Evolutionary conservation across 2,329 filamentous ascomycete species (phyloP).

Genomic region (Rachicladosporium sp.): DNA sequence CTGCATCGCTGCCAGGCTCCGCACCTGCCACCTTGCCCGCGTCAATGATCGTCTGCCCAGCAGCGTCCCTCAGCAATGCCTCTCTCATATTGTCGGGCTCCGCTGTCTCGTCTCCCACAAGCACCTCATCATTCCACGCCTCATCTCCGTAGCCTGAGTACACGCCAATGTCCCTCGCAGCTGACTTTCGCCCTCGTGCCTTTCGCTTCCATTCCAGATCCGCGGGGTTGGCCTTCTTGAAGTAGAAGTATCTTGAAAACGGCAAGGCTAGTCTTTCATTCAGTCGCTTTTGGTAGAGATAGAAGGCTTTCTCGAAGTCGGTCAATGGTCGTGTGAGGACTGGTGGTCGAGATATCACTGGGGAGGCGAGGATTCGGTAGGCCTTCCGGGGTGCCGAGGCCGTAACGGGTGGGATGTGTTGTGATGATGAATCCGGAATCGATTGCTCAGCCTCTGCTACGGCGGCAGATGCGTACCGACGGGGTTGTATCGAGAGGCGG

Average conservation of each 20-base stretch:
- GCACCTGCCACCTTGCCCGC: slow-evolving; percentile 30
- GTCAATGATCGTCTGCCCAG: slow-evolving; percentile 40
- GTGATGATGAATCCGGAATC: slow-evolving; percentile 17
- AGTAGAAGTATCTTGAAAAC: slow-evolving; percentile 87
- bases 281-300: slow-evolving; percentile 92
- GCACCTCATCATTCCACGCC: slow-evolving; percentile 85
- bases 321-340: slow-evolving; percentile 73
- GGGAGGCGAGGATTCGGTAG: slow-evolving; percentile 44
- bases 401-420: slow-evolving; percentile 23
- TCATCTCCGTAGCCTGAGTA: slow-evolving; percentile 64
- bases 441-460: slow-evolving; percentile 21
- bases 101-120: slow-evolving; percentile 58
- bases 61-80: slow-evolving; percentile 62
- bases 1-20: slow-evolving; percentile 35
- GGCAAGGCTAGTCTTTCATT: slow-evolving; percentile 84
- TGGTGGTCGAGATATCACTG: slow-evolving; percentile 80
- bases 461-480: slow-evolving; percentile 24
- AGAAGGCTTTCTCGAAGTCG: slow-evolving; percentile 83
- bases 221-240: slow-evolving; percentile 74
- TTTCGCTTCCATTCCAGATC: slow-evolving; percentile 87
- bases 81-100: slow-evolving; percentile 54
- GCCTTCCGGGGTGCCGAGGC: slow-evolving; percentile 34
- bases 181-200: slow-evolving; percentile 60
- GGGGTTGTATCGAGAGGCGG: slow-evolving; percentile 25
- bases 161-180: slow-evolving; percentile 71